Conservation (phyloP, 345 rosid species). For the Garcia nutans region DNA sequence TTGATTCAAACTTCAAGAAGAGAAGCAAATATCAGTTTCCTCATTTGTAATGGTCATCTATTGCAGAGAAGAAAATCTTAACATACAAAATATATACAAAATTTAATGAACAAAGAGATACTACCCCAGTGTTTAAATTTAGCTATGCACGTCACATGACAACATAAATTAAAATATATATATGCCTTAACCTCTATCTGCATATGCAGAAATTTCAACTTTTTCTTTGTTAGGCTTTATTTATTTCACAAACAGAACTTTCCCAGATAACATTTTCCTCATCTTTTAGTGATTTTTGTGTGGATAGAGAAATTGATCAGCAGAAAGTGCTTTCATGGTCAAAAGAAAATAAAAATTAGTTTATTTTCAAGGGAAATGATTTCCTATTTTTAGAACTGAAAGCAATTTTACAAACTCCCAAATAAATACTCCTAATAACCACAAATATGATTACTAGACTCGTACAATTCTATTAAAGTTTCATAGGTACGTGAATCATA, state of each 20-base stretch:
- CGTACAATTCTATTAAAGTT: no score
- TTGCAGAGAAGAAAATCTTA: neutral
- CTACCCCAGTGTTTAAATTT: neutral
- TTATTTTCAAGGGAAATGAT: neutral
- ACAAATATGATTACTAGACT: neutral
- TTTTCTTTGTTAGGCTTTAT: neutral
- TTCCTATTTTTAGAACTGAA: neutral
- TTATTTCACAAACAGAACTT: neutral
- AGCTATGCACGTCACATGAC: neutral
- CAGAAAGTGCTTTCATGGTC: neutral
- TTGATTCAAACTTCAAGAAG: conserved; percentile 4
- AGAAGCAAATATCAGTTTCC: neutral
- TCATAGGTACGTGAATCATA: no score
- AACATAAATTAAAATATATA: neutral
- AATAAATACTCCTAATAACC: neutral
- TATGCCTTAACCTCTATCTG: neutral
- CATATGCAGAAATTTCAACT: neutral
- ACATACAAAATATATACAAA: neutral
- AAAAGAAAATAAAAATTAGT: neutral
- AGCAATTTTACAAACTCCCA: neutral
- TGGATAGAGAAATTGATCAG: neutral
- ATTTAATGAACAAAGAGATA: neutral
- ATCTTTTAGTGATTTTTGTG: neutral
- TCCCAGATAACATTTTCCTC: neutral
- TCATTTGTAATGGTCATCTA: neutral